A percentile compares a stretch with the other conserved stretches of the same genome.
These are phyloP conservation scores for Acacia crassicarpa DNA, from an alignment of 306 rosid species.

Conservation along the genomic window DNA sequence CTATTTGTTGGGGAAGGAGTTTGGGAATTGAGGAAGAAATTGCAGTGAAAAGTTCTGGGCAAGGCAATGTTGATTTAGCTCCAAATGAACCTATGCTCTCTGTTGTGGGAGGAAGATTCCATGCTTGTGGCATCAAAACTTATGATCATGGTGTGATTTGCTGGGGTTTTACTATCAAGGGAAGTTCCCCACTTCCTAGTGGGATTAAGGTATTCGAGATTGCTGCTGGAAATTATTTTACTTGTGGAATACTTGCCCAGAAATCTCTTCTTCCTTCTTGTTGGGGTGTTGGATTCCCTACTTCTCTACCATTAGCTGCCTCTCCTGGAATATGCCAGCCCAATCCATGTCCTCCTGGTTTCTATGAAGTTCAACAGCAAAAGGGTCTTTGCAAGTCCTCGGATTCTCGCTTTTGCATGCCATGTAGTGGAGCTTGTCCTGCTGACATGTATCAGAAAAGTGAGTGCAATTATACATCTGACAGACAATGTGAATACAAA, in stretches of 20 bases:
- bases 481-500: slow-evolving; percentile 77
- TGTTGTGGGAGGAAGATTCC: slow-evolving; percentile 89
- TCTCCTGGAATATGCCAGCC: slow-evolving; percentile 66
- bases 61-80: slow-evolving; percentile 68
- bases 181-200: slow-evolving; percentile 67
- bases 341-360: slow-evolving; percentile 74
- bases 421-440: slow-evolving; percentile 73
- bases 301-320: slow-evolving; percentile 76
- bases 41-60: slow-evolving; percentile 48
- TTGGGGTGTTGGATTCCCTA: slow-evolving; percentile 90
- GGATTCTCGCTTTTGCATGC: slow-evolving; percentile 60
- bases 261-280: slow-evolving; percentile 78
- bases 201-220: slow-evolving; percentile 62
- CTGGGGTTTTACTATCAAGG: slow-evolving; percentile 75
- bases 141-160: slow-evolving; percentile 73
- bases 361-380: slow-evolving; percentile 50
- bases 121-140: slow-evolving; percentile 91
- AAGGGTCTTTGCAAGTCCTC: slow-evolving; percentile 58
- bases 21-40: slow-evolving; percentile 71
- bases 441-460: slow-evolving; percentile 65
- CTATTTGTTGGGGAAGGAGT: slow-evolving; percentile 90
- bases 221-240: slow-evolving; percentile 86
- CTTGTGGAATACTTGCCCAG: slow-evolving; percentile 80
- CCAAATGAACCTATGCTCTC: slow-evolving; percentile 75
- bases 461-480: slow-evolving; percentile 55